Conservation (phyloP, 176 grass and related monocot genomes). For the Bonia amplexicaulis region DNA sequence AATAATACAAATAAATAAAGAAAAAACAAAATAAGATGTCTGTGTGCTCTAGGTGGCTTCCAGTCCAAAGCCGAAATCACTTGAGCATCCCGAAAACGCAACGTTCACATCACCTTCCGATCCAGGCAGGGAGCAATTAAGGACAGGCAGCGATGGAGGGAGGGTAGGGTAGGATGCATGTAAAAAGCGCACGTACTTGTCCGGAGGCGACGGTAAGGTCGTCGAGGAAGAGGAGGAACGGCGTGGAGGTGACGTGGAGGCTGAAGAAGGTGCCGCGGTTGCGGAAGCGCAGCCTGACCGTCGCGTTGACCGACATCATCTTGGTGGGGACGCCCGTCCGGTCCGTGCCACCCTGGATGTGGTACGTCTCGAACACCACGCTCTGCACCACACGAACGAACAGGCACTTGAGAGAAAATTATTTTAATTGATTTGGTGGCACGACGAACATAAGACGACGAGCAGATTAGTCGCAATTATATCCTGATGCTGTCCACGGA, state of each 20-base stretch:
- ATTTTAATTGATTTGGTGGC: background rate
- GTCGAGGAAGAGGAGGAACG: conserved; percentile 67
- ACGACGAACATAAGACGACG: background rate
- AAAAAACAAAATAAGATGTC: too few relatives aligned
- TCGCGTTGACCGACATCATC: conserved; percentile 92
- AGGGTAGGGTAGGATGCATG: background rate
- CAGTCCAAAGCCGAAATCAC: too few relatives aligned
- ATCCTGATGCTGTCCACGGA: background rate
- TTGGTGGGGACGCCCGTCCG: conserved; percentile 89
- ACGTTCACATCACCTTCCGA: background rate
- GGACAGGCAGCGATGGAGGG: background rate
- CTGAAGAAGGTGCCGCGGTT: conserved; percentile 96
- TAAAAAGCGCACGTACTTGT: conserved; percentile 23
- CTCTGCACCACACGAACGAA: conserved; percentile 33
- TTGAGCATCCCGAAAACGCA: background rate
- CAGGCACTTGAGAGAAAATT: background rate
- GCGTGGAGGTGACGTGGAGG: conserved; percentile 84
- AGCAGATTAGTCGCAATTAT: background rate
- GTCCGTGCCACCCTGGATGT: conserved; percentile 96
- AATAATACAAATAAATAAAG: too few relatives aligned
- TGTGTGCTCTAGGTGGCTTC: too few relatives aligned
- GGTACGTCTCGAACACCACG: conserved; percentile 89
- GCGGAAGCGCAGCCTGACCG: conserved; percentile 77
- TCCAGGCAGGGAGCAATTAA: background rate
- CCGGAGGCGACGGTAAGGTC: conserved; percentile 87